A percentile compares a stretch with the other conserved stretches of the same genome.
phyloP scores from a whole-genome alignment of 345 rosid genomes.

The Atalantia buxifolia region DNA sequence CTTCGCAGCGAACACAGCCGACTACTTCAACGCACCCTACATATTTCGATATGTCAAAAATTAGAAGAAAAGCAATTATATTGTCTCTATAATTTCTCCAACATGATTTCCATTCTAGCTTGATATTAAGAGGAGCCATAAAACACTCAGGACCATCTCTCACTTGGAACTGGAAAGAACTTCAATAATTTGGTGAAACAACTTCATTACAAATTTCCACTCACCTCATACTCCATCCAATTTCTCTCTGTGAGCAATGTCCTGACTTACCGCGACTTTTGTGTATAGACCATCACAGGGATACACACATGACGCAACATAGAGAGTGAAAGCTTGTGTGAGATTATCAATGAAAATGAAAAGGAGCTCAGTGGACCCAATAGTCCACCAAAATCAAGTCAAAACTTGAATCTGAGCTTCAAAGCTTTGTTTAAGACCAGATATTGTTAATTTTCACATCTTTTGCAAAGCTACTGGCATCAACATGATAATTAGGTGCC shows the following conservation, averaged over 20 bases:
- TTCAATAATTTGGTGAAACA: not conserved
- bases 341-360: not conserved
- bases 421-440: not conserved
- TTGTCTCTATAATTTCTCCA: not conserved
- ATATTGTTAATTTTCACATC: not conserved
- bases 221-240: not conserved
- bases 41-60: slow-evolving; percentile 1
- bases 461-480: not conserved
- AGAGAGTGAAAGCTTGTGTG: no score
- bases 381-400: not conserved
- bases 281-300: not conserved
- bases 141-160: not conserved
- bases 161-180: not conserved
- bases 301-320: not conserved
- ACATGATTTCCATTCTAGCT: not conserved
- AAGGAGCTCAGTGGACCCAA: not conserved
- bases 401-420: not conserved
- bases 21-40: slow-evolving; percentile 68
- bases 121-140: not conserved
- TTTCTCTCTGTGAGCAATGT: not conserved
- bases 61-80: not conserved
- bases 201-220: not conserved
- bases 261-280: no score
- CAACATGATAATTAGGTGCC: not conserved
- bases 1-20: slow-evolving; percentile 54